Evolutionary conservation across 768 basidiomycete genomes (phyloP).

Genomic region (Tulasnella sp.): DNA sequence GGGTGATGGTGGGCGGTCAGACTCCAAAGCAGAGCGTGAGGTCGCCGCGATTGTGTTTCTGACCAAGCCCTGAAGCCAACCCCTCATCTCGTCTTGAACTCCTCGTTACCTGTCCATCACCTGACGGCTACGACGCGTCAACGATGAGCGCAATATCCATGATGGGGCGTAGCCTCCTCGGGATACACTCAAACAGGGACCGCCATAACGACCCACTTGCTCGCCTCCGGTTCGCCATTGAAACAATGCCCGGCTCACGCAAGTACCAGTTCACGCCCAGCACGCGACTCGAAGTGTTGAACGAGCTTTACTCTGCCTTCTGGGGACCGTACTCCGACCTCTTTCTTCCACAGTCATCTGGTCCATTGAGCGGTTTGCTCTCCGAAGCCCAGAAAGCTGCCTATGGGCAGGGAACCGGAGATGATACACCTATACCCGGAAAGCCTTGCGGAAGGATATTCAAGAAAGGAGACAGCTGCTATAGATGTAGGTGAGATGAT

Average conservation of each 20-base stretch:
- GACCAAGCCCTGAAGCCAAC: constrained; percentile 5
- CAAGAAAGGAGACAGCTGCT: constrained; percentile 87
- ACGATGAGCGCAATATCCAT: constrained; percentile 21
- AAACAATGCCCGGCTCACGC: constrained; percentile 74
- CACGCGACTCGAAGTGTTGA: constrained; percentile 68
- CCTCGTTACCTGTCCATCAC: neutral
- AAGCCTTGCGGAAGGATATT: constrained; percentile 81
- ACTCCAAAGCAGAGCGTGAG: neutral
- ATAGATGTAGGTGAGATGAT: constrained; percentile 73
- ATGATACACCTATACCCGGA: constrained; percentile 53
- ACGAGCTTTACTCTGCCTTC: constrained; percentile 75
- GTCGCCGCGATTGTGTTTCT: neutral
- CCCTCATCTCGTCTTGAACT: neutral
- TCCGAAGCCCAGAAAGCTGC: constrained; percentile 58
- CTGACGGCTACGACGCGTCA: neutral
- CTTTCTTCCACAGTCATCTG: constrained; percentile 62
- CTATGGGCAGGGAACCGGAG: constrained; percentile 50
- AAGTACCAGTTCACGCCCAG: constrained; percentile 49
- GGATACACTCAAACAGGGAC: constrained; percentile 40
- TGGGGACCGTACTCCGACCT: constrained; percentile 72
- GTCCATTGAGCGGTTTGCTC: constrained; percentile 55
- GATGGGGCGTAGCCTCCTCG: constrained; percentile 26
- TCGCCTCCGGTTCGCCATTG: constrained; percentile 69
- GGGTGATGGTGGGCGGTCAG: neutral
- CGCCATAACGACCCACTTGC: constrained; percentile 60